Evolutionary conservation across 306 rosid genomes (phyloP).

Genomic region (Herpetospermum pedunculosum): DNA sequence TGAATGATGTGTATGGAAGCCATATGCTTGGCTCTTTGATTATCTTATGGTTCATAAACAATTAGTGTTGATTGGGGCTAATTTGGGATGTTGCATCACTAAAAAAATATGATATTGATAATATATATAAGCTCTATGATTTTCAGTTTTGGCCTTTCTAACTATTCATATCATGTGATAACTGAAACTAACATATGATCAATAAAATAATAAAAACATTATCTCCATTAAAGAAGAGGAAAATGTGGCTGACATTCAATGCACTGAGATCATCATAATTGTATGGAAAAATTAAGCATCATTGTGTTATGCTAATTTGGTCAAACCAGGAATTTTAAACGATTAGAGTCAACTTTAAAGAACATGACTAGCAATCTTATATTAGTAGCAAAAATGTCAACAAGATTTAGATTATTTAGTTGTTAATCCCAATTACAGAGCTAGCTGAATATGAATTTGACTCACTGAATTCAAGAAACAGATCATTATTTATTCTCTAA

Average conservation of each 20-base stretch:
- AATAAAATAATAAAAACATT: neutral
- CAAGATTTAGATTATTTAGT: neutral
- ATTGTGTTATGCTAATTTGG: neutral
- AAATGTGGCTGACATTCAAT: neutral
- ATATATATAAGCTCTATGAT: neutral
- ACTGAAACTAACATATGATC: slow-evolving; percentile 5
- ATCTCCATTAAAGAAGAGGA: neutral
- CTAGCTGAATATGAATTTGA: neutral
- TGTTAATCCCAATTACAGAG: slow-evolving; percentile 1
- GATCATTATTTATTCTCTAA: neutral
- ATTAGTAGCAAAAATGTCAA: neutral
- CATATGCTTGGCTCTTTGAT: neutral
- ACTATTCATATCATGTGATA: neutral
- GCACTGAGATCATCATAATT: neutral
- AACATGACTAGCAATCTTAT: neutral
- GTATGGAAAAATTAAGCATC: neutral
- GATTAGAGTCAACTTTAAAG: neutral
- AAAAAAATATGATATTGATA: neutral
- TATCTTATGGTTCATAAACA: neutral
- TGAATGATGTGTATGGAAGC: neutral
- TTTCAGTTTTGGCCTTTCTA: neutral
- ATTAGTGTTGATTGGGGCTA: neutral
- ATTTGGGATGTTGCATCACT: neutral
- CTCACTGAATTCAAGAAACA: neutral
- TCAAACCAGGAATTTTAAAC: neutral